Percentiles rank a stretch among this genome's conserved stretches.
These are phyloP conservation scores for Coccomyxa sp. DNA, from an alignment of 139 green algal species.

Conservation along the genomic window DNA sequence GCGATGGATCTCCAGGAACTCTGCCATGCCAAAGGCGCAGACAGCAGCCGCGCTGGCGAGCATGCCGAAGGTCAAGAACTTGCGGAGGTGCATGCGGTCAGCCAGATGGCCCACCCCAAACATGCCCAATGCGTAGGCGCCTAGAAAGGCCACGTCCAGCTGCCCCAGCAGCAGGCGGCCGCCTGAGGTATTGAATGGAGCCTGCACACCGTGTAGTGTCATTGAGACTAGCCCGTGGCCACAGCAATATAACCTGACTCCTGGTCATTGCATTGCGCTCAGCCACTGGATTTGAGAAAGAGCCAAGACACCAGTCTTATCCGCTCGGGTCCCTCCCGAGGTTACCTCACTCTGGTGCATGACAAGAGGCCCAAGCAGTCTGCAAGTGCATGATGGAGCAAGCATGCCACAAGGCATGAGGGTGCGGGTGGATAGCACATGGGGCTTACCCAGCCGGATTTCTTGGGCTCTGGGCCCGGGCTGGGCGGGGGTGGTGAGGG, in stretches of 20 bases:
- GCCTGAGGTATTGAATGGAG: constrained; percentile 6
- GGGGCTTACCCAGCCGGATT: background rate
- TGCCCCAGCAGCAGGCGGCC: constrained; percentile 79
- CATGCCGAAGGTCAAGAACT: constrained; percentile 92
- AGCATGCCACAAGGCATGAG: too few relatives aligned
- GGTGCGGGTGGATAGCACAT: too few relatives aligned
- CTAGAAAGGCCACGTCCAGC: constrained; percentile 90
- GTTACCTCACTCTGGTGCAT: too few relatives aligned
- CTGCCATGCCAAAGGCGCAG: constrained; percentile 75
- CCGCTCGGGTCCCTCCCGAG: too few relatives aligned
- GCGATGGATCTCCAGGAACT: constrained; percentile 82
- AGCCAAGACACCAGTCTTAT: too few relatives aligned
- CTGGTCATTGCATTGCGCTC: too few relatives aligned
- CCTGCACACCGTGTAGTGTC: background rate
- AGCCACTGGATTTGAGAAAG: too few relatives aligned
- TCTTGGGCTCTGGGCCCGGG: background rate
- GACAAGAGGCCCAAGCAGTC: too few relatives aligned
- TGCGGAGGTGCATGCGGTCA: constrained; percentile 80
- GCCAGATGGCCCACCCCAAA: constrained; percentile 89
- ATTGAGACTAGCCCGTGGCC: too few relatives aligned
- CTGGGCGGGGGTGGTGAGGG: background rate
- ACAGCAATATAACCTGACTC: too few relatives aligned
- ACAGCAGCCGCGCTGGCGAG: constrained; percentile 70
- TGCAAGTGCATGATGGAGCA: too few relatives aligned
- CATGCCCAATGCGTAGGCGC: constrained; percentile 85